Conservation (phyloP, 257 asterid species). For the Nicotiana knightiana region DNA sequence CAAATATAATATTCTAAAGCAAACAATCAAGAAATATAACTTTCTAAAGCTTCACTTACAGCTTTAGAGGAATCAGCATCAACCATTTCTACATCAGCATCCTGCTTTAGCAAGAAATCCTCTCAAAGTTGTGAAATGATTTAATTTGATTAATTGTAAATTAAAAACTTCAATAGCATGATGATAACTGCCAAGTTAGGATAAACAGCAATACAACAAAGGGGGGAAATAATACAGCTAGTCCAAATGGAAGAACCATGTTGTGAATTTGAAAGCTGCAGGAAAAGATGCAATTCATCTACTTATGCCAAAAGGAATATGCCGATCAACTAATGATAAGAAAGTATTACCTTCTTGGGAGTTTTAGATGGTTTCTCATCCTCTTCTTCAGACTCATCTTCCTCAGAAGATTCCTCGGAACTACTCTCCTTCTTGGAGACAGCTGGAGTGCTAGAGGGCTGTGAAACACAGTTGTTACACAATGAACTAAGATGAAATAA, state of each 20-base stretch:
- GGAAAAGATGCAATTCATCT: background rate
- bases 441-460: background rate
- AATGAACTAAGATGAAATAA: background rate
- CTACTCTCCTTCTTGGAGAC: conserved; percentile 18
- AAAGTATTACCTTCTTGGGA: conserved; percentile 31
- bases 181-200: background rate
- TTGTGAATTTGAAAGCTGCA: background rate
- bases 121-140: background rate
- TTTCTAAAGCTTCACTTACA: conserved; percentile 22
- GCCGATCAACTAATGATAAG: background rate
- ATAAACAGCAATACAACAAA: background rate
- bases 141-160: background rate
- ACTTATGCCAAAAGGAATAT: background rate
- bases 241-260: background rate
- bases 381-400: conserved; percentile 51
- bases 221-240: background rate
- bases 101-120: conserved; percentile 24
- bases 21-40: background rate
- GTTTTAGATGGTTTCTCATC: conserved; percentile 33
- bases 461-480: background rate
- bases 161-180: background rate
- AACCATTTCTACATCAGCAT: conserved; percentile 47
- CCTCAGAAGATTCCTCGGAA: conserved; percentile 45
- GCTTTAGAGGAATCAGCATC: conserved; percentile 33
- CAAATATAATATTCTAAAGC: background rate